Conservation (phyloP, 768 basidiomycete species). For the Russula vinacea region DNA sequence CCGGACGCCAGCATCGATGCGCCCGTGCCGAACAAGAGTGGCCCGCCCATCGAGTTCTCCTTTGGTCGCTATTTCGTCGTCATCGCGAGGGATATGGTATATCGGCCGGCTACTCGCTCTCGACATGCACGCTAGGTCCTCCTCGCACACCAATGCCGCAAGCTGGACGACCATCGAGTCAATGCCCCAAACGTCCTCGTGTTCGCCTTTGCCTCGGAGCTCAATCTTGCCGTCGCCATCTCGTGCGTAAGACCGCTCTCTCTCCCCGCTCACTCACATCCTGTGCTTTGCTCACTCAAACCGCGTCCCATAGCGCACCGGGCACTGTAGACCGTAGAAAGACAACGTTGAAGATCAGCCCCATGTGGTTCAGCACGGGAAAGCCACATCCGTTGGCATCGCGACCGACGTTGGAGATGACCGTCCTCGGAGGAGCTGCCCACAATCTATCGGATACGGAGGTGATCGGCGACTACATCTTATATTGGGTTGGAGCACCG, state of each 20-base stretch:
- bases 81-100: constrained; percentile 17
- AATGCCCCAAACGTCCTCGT: constrained; percentile 14
- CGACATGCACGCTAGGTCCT: constrained; percentile 5
- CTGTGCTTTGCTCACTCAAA: neutral
- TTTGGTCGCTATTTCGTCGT: constrained; percentile 21
- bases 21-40: neutral
- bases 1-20: neutral
- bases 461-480: constrained; percentile 23
- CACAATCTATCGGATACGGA: constrained; percentile 22
- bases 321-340: neutral
- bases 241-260: constrained; percentile 14
- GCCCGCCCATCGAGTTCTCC: constrained; percentile 9
- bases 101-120: constrained; percentile 12
- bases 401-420: neutral
- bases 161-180: constrained; percentile 17
- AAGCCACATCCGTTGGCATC: constrained; percentile 20
- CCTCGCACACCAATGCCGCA: neutral
- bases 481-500: constrained; percentile 20
- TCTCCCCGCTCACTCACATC: neutral
- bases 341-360: constrained; percentile 9
- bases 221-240: constrained; percentile 18
- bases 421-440: constrained; percentile 12
- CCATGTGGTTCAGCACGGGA: constrained; percentile 18
- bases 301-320: constrained; percentile 12
- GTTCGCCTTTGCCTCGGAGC: constrained; percentile 22